A percentile compares a stretch with the other conserved stretches of the same genome.
These are phyloP conservation scores for Parafenestella ontariensis DNA, from an alignment of 2,329 filamentous ascomycete genomes.

Conservation along the genomic window DNA sequence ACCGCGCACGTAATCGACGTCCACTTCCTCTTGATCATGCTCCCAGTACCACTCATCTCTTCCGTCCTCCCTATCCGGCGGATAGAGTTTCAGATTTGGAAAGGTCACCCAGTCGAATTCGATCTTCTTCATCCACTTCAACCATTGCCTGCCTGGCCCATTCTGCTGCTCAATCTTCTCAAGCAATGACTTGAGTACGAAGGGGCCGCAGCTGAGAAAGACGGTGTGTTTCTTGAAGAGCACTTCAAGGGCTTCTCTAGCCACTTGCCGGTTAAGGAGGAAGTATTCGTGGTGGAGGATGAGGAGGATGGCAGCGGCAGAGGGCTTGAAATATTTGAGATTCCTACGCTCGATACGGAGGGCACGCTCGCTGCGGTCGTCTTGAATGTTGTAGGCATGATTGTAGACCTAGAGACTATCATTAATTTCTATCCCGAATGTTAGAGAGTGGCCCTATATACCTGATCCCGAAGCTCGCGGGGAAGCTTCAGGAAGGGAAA, in stretches of 20 bases:
- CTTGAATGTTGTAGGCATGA: slow-evolving; percentile 33
- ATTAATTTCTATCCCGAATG: neutral
- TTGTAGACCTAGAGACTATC: slow-evolving; percentile 38
- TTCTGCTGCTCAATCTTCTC: slow-evolving; percentile 34
- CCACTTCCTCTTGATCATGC: slow-evolving; percentile 25
- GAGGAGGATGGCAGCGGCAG: slow-evolving; percentile 39
- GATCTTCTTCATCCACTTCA: slow-evolving; percentile 40
- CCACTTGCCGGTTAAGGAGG: slow-evolving; percentile 44
- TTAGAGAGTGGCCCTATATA: slow-evolving; percentile 9
- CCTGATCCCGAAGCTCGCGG: slow-evolving; percentile 48
- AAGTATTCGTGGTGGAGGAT: slow-evolving; percentile 44
- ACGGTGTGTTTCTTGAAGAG: slow-evolving; percentile 45
- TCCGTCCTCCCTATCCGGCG: slow-evolving; percentile 34
- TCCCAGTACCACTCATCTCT: slow-evolving; percentile 39
- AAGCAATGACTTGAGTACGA: slow-evolving; percentile 41
- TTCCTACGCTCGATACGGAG: slow-evolving; percentile 46
- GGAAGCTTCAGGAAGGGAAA: slow-evolving; percentile 45
- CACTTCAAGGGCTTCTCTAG: slow-evolving; percentile 43
- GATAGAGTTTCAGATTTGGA: slow-evolving; percentile 41
- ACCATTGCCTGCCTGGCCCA: slow-evolving; percentile 35
- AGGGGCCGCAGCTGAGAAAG: slow-evolving; percentile 45
- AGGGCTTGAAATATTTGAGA: slow-evolving; percentile 42
- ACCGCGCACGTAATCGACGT: slow-evolving; percentile 40
- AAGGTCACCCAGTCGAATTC: slow-evolving; percentile 47
- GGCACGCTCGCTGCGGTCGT: slow-evolving; percentile 32